A percentile compares a stretch with the other conserved stretches of the same genome.
Evolutionary conservation across 495 filamentous ascomycete genomes (phyloP).

Genomic region (Chaetomium cochliodes): DNA sequence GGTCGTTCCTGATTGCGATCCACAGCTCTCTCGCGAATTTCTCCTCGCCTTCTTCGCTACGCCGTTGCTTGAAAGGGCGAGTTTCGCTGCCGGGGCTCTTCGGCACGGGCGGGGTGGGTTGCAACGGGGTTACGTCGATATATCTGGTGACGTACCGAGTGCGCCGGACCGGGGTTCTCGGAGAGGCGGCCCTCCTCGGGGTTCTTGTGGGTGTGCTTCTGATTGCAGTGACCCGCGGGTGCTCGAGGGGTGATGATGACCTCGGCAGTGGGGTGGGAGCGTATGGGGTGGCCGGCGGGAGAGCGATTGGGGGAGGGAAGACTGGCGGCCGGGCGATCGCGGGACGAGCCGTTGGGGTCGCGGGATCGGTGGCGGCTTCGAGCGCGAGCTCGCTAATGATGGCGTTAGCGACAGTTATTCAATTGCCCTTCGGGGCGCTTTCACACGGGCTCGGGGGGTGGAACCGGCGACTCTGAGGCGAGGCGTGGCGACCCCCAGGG

Average conservation of each 20-base stretch:
- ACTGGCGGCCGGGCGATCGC: conserved; percentile 8
- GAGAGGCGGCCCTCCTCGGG: conserved; percentile 3
- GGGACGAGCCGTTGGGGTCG: not conserved
- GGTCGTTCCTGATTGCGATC: conserved; percentile 31
- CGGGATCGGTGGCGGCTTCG: conserved; percentile 8
- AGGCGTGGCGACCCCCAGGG: not conserved
- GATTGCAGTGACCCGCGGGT: conserved; percentile 13
- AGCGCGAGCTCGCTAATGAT: not conserved
- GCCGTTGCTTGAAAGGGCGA: conserved; percentile 16
- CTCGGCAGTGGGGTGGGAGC: conserved; percentile 2
- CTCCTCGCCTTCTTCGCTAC: conserved; percentile 21
- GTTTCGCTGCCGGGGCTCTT: conserved; percentile 21
- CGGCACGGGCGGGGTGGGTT: not conserved
- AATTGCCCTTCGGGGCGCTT: not conserved
- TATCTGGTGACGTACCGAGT: conserved; percentile 13
- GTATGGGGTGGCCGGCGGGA: conserved; percentile 12
- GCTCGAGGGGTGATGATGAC: conserved; percentile 8
- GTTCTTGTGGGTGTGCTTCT: conserved; percentile 8
- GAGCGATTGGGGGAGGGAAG: conserved; percentile 18
- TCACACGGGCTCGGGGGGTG: not conserved
- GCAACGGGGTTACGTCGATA: conserved; percentile 13
- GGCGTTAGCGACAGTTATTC: not conserved
- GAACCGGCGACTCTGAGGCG: not conserved
- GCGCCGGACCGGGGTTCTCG: conserved; percentile 1
- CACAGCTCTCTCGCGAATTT: conserved; percentile 31